Percentiles rank a stretch among this genome's conserved stretches.
Conservation (phyloP, 768 basidiomycete species). For the Russula sp. region DNA sequence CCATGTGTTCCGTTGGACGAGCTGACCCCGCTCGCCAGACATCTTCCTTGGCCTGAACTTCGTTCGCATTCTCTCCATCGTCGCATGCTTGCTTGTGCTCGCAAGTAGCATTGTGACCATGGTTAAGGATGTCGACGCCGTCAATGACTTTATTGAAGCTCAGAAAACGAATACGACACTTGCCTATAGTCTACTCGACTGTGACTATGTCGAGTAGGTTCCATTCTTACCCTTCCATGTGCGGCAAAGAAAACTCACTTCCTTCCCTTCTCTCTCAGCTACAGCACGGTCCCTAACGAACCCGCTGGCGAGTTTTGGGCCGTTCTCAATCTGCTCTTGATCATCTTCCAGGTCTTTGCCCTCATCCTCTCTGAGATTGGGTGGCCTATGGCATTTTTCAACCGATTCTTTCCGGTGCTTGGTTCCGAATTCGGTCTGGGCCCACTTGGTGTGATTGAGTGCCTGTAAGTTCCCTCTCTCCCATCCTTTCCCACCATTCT, state of each 20-base stretch:
- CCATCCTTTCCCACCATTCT: slow-evolving; percentile 1
- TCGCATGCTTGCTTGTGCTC: slow-evolving; percentile 28
- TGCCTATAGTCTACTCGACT: slow-evolving; percentile 15
- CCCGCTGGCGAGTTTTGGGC: slow-evolving; percentile 91
- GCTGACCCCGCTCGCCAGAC: slow-evolving; percentile 12
- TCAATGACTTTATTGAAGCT: slow-evolving; percentile 23
- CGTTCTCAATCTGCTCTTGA: slow-evolving; percentile 80
- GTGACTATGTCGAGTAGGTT: slow-evolving; percentile 24
- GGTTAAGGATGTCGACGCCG: slow-evolving; percentile 29
- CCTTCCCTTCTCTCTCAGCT: slow-evolving; percentile 42
- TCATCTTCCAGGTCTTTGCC: slow-evolving; percentile 77
- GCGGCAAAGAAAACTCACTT: neutral
- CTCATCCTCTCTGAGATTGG: slow-evolving; percentile 82
- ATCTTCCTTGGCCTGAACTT: slow-evolving; percentile 29
- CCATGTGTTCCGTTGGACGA: neutral
- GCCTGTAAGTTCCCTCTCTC: slow-evolving; percentile 53
- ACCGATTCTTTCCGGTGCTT: slow-evolving; percentile 81
- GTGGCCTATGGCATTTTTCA: slow-evolving; percentile 76
- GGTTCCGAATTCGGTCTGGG: slow-evolving; percentile 84
- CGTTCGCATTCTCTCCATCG: slow-evolving; percentile 26
- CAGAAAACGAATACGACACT: slow-evolving; percentile 25
- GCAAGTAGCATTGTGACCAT: slow-evolving; percentile 29
- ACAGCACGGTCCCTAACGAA: slow-evolving; percentile 86
- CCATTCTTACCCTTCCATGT: neutral
- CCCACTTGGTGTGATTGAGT: slow-evolving; percentile 82